Base-by-base conservation (phyloP, 345 rosid genomes). In the Carallia brachiata region DNA sequence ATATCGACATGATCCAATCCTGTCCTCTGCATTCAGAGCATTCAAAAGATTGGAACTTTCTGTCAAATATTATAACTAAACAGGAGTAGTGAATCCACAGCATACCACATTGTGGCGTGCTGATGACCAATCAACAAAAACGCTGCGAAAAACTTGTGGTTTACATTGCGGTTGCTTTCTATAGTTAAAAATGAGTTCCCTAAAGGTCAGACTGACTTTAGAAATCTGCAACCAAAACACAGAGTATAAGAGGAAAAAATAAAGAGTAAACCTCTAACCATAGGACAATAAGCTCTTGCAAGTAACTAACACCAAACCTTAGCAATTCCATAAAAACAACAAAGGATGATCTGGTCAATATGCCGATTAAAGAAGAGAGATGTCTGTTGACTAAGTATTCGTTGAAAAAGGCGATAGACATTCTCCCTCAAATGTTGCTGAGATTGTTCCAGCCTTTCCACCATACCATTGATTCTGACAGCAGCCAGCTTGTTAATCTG, bases 81-180 rank as follows among this genome's bases (percentile, higher is more conserved):
- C 57, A 52, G 48, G 62, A 63, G 36, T 36, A 68, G 32, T 15
- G 23, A 57, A 30, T 28, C 56, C 39, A 40, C 6, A 54, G 62
- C 77, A n/a, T 87, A 89, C 94, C 87, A 83, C 88, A 64, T 76
- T 84, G 37, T 84, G 89, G 66, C 85, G 88, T 30, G 85, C 72
- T n/a, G 86, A 78, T 68, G 88, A 78, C 67, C 87, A 78, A 73
- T 92, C 96, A 71, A 92, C 86, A 83, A 85, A 90, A 36, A 95
- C 97, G 37, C 86, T 88, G 47, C 93, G 88, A 76, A 89, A 95
- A 56, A 95, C 97, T 73, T 85, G 92, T 32, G 94, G 92, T 78
- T 90, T 92, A 80, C 98, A 90, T 65, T 92, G 99, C 71, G 98
- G 94, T 75, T 95, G 99, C 91, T 90, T 95, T 81, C 92, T 80